Evolutionary conservation across 2,329 filamentous ascomycete species (phyloP), one percentile per base, ranked within the genome.

Genomic region (Curvularia verruculosa): DNA sequence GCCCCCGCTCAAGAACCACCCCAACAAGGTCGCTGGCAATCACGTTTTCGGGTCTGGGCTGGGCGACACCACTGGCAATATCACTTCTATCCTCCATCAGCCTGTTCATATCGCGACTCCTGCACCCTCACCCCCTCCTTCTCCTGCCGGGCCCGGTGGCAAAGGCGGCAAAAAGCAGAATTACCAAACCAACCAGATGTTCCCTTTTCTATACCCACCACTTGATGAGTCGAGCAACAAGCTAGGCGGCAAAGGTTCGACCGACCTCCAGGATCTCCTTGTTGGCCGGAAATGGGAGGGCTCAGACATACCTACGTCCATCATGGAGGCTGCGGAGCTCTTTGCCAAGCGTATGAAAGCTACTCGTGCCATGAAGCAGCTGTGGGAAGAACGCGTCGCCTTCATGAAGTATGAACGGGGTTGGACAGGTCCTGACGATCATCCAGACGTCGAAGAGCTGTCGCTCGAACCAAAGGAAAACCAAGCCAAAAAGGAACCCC

Each of bases 131-230:
- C 95, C 95, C 23, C 95, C 95, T 0, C 95, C 95, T 1, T 97
- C 94, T 1, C 95, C 95, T 9, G 89, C 89, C 31, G 93, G 85
- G 1, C 84, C 86, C 3, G 86, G 92, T 24, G 92, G 92, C 0
- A 99, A 98, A 75, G 91, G 90, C 50, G 93, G 90, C 0, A 99
- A 99, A 82, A 99, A 99, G 74, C 95, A 99, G 71, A 99, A 98
- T 67, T 99, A 99, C 70, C 95, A 99, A 75, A 99, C 95, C 0
- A 99, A 99, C 71, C 95, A 99, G 69, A 95, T 97, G 72, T 98
- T 99, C 64, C 95, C 95, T 0, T 98, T 99, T 72, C 87, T 99
- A 79, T 99, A 99, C 67, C 95, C 95, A 1, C 95, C 95, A 1
- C 81, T 97, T 18, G 94, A 97, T 76, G 89, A 88, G 60, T 89